phyloP scores from a whole-genome alignment of 2,329 filamentous ascomycete species.

The Didymella pinodella region DNA sequence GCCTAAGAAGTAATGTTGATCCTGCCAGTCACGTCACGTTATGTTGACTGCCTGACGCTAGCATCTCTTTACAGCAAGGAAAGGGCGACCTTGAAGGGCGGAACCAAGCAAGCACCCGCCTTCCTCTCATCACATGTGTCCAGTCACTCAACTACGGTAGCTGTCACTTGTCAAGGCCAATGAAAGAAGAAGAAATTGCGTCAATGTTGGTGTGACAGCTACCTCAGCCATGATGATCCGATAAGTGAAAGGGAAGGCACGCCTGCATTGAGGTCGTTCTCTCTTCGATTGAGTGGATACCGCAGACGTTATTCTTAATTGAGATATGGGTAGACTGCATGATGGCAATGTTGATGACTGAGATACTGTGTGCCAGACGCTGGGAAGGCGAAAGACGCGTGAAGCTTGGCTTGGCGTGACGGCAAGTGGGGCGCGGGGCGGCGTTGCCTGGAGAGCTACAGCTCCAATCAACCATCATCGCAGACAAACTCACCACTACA shows the following conservation, averaged over 20 bases:
- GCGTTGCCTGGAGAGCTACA: constrained; percentile 15
- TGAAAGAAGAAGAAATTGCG: background rate
- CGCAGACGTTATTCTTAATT: background rate
- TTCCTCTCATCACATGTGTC: background rate
- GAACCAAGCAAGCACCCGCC: background rate
- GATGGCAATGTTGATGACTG: background rate
- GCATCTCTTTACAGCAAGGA: background rate
- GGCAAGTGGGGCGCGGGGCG: constrained; percentile 10
- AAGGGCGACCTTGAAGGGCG: background rate
- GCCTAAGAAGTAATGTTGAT: background rate
- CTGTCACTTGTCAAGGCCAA: background rate
- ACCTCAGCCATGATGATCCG: background rate
- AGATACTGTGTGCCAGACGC: background rate
- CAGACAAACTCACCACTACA: constrained; percentile 24
- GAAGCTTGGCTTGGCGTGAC: constrained; percentile 13
- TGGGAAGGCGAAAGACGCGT: background rate
- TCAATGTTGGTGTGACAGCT: background rate
- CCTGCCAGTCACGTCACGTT: background rate
- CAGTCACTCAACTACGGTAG: background rate
- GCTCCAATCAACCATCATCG: constrained; percentile 24
- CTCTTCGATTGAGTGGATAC: too few species aligned
- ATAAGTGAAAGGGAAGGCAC: background rate
- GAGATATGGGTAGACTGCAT: background rate
- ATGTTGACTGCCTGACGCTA: background rate
- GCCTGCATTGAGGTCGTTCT: background rate